phyloP scores from a whole-genome alignment of 1,284 basidiomycete species.

The Austropuccinia psidii region DNA sequence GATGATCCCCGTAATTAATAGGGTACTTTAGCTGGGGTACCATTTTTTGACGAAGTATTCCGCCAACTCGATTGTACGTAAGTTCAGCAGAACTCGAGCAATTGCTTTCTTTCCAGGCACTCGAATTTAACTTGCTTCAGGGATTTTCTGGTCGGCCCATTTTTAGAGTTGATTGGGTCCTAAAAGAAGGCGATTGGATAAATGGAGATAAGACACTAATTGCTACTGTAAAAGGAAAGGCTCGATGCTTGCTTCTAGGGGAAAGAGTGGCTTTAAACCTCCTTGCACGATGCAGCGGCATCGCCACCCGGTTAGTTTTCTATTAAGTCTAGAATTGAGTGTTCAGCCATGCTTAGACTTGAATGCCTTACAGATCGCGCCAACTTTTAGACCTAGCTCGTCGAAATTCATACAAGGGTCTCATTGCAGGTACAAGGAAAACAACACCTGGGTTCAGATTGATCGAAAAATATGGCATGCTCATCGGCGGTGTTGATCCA shows the following conservation, averaged over 20 bases:
- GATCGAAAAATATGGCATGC: conserved; percentile 98
- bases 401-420: conserved; percentile 59
- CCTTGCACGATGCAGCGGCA: conserved; percentile 89
- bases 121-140: background rate
- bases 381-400: conserved; percentile 68
- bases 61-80: conserved; percentile 78
- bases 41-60: conserved; percentile 94
- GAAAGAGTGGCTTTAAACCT: conserved; percentile 92
- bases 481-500: conserved; percentile 91
- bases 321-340: background rate
- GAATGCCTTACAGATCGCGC: conserved; percentile 59
- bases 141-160: background rate
- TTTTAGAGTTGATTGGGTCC: conserved; percentile 79
- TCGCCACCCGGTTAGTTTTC: conserved; percentile 72
- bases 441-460: conserved; percentile 96
- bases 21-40: conserved; percentile 86
- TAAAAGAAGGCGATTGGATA: conserved; percentile 72
- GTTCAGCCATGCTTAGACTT: background rate
- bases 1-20: too few species aligned
- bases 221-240: conserved; percentile 83
- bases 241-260: conserved; percentile 78
- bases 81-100: conserved; percentile 48
- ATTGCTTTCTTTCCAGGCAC: background rate
- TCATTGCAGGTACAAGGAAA: conserved; percentile 92
- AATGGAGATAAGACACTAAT: conserved; percentile 69